Percentiles rank a stretch among this genome's conserved stretches.
Evolutionary conservation across 176 grass and related monocot species (phyloP).

Genomic region (Ampelocalamus luodianensis): DNA sequence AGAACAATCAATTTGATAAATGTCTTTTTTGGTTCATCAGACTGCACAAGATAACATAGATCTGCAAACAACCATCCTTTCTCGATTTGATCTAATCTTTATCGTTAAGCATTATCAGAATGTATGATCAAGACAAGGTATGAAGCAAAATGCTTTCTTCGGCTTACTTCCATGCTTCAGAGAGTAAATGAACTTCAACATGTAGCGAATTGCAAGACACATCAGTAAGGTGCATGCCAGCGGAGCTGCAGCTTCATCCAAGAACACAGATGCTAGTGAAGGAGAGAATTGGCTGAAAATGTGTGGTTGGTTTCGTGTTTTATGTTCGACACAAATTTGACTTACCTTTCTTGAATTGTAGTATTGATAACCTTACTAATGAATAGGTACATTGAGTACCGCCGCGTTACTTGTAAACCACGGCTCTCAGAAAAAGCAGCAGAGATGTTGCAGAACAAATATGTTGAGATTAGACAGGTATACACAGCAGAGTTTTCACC

Average conservation of each 20-base stretch:
- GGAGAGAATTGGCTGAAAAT: conserved; percentile 98
- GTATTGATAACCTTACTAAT: conserved; percentile 18
- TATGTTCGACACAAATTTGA: conserved; percentile 28
- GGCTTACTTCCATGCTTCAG: neutral
- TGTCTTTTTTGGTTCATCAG: conserved; percentile 49
- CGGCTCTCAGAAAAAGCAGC: conserved; percentile 89
- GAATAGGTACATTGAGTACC: conserved; percentile 86
- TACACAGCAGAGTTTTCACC: neutral
- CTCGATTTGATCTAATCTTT: conserved; percentile 96
- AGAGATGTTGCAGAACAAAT: conserved; percentile 97
- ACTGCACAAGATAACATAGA: conserved; percentile 98
- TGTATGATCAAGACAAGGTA: conserved; percentile 95
- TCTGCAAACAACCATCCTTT: conserved; percentile 97
- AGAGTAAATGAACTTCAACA: conserved; percentile 28
- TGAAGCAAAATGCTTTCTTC: conserved; percentile 26
- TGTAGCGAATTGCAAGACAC: conserved; percentile 81
- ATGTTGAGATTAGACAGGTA: conserved; percentile 98
- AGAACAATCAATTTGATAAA: too few species aligned
- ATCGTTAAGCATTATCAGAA: conserved; percentile 95
- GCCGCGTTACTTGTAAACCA: conserved; percentile 76
- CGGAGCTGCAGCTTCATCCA: conserved; percentile 60
- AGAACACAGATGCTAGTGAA: conserved; percentile 61
- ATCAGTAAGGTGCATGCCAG: conserved; percentile 98
- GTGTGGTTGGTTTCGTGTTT: conserved; percentile 48
- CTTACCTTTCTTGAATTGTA: conserved; percentile 17